Base-by-base conservation (phyloP, 2,329 filamentous ascomycete species). In the Tricladium varicosporioides region DNA sequence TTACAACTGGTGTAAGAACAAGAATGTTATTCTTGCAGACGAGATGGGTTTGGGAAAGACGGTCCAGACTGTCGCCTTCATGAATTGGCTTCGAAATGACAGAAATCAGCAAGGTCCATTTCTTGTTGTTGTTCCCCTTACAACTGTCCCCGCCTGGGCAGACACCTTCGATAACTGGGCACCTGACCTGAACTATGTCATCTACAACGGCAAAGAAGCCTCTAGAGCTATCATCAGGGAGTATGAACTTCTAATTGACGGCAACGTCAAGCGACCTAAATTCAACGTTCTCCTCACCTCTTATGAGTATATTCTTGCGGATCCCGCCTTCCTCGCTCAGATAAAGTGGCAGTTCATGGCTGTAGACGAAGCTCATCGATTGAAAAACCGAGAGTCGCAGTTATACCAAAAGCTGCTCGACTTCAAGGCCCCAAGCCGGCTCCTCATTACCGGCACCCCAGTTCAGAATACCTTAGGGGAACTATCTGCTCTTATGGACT, bases 21-120 rank as follows among this genome's bases (percentile, higher is more conserved):
- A 94, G 72, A 99, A 97, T 67, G 94, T 97, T 69, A 97, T 99
- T 66, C 82, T 99, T 53, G 94, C 94, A 49, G 94, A 99, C 71
- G 94, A 99, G 75, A 99, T 99, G 94, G 94, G 94, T 67, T 81
- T 99, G 13, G 94, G 94, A 27, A 99, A 99, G 76, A 99, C 94
- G 0, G 94, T 99, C 0, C 94, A 99, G 75, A 97, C 93, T 0
- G 92, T 99, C 27, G 87, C 93, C 0, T 97, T 97, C 72, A 88
- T 99, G 73, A 97, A 93, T 71, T 99, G 94, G 93, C 81, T 99
- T 59, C 89, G 91, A 54, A 93, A 97, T 73, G 86, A 92, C 57
- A 86, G 93, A 64, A 82, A 81, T 50, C 94, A 99, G 71, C 90
- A 97, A 73, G 94, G 94, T 0, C 94, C 94, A 0, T 97, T 97